phyloP scores from a whole-genome alignment of 202 grass and related monocot species.

The Tripidium arundinaceum region DNA sequence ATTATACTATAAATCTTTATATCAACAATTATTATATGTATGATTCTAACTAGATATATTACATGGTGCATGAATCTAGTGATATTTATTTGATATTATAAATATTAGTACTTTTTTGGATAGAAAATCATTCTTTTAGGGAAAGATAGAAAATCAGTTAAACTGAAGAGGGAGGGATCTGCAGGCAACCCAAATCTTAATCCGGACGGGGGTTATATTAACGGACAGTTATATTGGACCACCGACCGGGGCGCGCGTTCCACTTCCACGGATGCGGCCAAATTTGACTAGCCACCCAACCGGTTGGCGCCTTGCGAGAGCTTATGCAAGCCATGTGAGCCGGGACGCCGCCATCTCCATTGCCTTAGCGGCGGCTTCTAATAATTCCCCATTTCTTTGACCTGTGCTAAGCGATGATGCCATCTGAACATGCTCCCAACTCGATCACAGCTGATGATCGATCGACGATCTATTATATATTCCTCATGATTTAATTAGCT shows the following conservation, averaged over 20 bases:
- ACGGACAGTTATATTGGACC: slow-evolving; percentile 35
- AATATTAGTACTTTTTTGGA: not conserved
- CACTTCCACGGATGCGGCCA: slow-evolving; percentile 26
- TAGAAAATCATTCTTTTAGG: too few relatives aligned
- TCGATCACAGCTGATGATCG: not conserved
- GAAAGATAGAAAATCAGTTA: not conserved
- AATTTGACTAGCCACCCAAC: slow-evolving; percentile 50
- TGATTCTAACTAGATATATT: not conserved
- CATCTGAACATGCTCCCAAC: slow-evolving; percentile 34
- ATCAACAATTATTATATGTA: not conserved
- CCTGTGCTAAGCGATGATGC: not conserved
- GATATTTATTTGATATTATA: not conserved
- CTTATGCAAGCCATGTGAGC: slow-evolving; percentile 46
- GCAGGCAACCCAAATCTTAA: not conserved
- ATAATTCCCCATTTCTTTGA: slow-evolving; percentile 41
- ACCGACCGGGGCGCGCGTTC: slow-evolving; percentile 21
- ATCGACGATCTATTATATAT: not conserved
- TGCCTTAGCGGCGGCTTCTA: slow-evolving; percentile 22
- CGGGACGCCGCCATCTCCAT: slow-evolving; percentile 32
- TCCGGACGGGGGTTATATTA: slow-evolving; percentile 1
- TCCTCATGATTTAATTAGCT: not conserved
- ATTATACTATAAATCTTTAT: not conserved
- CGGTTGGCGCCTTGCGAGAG: slow-evolving; percentile 27
- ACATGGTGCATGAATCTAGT: not conserved
- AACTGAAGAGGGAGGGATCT: not conserved